These are phyloP conservation scores for Crithidia expoeki DNA, from an alignment of 208 protist genomes.

Conservation along the genomic window DNA sequence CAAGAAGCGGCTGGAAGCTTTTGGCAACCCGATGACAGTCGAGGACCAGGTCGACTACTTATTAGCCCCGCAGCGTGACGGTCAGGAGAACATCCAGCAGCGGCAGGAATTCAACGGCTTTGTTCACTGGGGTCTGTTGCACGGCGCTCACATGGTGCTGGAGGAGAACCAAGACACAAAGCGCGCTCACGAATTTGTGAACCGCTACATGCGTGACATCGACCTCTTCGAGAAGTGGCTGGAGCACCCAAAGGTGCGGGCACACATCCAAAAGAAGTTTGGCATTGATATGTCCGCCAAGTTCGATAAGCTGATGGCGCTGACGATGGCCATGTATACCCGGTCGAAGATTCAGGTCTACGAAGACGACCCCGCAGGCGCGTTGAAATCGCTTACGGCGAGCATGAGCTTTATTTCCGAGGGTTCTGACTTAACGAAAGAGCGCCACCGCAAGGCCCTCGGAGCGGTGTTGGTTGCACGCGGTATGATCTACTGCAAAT, in stretches of 20 bases:
- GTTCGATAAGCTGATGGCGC: constrained; percentile 88
- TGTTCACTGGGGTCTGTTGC: constrained; percentile 87
- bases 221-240: constrained; percentile 92
- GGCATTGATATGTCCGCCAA: constrained; percentile 83
- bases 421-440: constrained; percentile 63
- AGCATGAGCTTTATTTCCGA: constrained; percentile 76
- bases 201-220: constrained; percentile 90
- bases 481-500: constrained; percentile 86
- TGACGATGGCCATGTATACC: constrained; percentile 90
- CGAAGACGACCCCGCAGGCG: constrained; percentile 85
- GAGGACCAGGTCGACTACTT: constrained; percentile 89
- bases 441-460: constrained; percentile 80
- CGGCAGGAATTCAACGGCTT: constrained; percentile 90
- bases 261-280: constrained; percentile 89
- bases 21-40: constrained; percentile 86
- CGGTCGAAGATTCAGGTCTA: constrained; percentile 88
- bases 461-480: constrained; percentile 81
- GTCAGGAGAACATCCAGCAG: constrained; percentile 80
- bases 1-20: constrained; percentile 82
- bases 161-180: constrained; percentile 89
- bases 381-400: constrained; percentile 85
- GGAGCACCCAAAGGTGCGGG: constrained; percentile 88
- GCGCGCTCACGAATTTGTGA: constrained; percentile 87
- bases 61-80: constrained; percentile 82
- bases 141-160: constrained; percentile 86